phyloP scores from a whole-genome alignment of 2,329 filamentous ascomycete genomes.

The Periconia digitata region DNA sequence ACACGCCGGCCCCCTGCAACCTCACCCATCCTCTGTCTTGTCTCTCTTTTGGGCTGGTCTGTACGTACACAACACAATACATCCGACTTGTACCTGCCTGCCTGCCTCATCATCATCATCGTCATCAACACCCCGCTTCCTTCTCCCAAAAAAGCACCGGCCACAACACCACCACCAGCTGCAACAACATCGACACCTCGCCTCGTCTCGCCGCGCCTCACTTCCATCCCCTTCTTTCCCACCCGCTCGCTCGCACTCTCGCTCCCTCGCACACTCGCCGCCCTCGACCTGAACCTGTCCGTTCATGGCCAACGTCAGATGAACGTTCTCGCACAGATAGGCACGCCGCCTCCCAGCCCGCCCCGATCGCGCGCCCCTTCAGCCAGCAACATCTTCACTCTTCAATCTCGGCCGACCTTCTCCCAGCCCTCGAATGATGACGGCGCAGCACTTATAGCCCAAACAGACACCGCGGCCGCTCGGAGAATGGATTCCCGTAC shows the following conservation, averaged over 20 bases:
- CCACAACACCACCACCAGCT: no score
- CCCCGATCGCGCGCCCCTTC: slow-evolving; percentile 58
- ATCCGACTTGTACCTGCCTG: no score
- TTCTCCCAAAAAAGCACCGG: no score
- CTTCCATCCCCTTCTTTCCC: not conserved
- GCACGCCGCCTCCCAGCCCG: slow-evolving; percentile 54
- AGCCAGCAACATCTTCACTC: slow-evolving; percentile 48
- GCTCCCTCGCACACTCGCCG: not conserved
- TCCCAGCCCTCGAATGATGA: slow-evolving; percentile 36
- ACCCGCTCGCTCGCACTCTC: not conserved
- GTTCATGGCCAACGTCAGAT: slow-evolving; percentile 62
- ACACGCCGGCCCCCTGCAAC: slow-evolving; percentile 8
- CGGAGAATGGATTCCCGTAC: slow-evolving; percentile 17
- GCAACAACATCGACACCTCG: no score
- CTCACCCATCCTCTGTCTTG: no score
- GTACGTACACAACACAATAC: no score
- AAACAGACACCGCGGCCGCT: slow-evolving; percentile 35
- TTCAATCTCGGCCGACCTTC: slow-evolving; percentile 26
- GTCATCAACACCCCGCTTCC: no score
- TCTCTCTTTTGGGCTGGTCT: no score
- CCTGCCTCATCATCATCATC: no score
- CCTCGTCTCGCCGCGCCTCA: not conserved
- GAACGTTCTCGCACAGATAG: slow-evolving; percentile 87
- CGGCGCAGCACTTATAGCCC: slow-evolving; percentile 27
- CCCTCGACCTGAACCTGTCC: no score